Evolutionary conservation across 2,329 filamentous ascomycete genomes (phyloP).

Genomic region (Cladosporium sp.): DNA sequence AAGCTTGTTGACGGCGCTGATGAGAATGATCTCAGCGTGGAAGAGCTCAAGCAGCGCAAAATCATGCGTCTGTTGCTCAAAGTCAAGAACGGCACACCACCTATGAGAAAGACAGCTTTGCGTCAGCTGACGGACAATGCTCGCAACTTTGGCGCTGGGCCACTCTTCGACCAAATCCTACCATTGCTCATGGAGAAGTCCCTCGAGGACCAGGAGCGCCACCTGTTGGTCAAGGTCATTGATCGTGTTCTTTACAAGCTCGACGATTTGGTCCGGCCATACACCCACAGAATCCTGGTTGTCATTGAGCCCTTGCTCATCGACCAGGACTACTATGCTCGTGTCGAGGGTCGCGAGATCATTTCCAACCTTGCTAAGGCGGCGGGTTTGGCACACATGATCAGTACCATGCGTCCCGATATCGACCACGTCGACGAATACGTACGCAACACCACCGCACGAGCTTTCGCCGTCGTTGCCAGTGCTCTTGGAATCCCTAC

Average conservation of each 20-base stretch:
- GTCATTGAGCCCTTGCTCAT: constrained; percentile 99
- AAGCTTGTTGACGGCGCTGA: constrained; percentile 93
- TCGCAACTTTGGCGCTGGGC: constrained; percentile 86
- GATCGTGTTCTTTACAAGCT: constrained; percentile 98
- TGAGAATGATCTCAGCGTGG: constrained; percentile 85
- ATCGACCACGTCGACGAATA: constrained; percentile 99
- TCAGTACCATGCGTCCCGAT: constrained; percentile 97
- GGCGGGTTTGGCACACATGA: constrained; percentile 96
- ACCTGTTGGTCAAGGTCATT: constrained; percentile 97
- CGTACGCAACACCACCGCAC: constrained; percentile 92
- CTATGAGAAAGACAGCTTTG: constrained; percentile 96
- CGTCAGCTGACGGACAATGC: constrained; percentile 97
- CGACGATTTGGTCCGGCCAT: constrained; percentile 91
- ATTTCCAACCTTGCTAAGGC: constrained; percentile 98
- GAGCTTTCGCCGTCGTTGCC: constrained; percentile 95
- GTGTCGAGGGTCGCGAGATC: constrained; percentile 96
- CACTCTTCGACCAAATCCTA: constrained; percentile 95
- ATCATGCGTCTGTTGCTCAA: constrained; percentile 96
- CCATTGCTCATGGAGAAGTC: constrained; percentile 98
- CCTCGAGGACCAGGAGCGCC: constrained; percentile 93
- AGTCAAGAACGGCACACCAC: constrained; percentile 98
- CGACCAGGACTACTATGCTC: constrained; percentile 98
- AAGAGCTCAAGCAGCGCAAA: constrained; percentile 95
- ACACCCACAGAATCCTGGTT: constrained; percentile 96
- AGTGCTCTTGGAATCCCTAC: constrained; percentile 94